Evolutionary conservation across 2,329 filamentous ascomycete genomes (phyloP), one percentile per base, ranked within the genome.

Genomic region (Venturia oleaginea): DNA sequence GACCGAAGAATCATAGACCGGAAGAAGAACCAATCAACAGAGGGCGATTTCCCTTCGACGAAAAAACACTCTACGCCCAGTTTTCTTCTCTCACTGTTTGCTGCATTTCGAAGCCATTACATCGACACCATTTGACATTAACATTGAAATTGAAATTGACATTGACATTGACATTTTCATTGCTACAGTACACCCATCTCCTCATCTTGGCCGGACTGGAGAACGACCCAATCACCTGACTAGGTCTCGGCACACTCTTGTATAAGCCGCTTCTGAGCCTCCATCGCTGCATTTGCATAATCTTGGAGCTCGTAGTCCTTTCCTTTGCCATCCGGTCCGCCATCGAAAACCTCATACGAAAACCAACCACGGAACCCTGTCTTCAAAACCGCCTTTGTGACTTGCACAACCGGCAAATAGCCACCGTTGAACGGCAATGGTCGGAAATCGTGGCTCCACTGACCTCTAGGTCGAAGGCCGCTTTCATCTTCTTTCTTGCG

Each of bases 361-460:
- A 90, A 82, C 83, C 84, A 90, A 0, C 82, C 83, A 51, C 83
- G 75, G 66, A 88, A 89, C 0, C 89, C 88, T 0, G 88, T 91
- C 64, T 77, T 77, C 32, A 91, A 71, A 1, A 92, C 87, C 2
- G 87, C 87, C 66, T 77, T 80, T 0, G 86, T 76, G 63, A 91
- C 85, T 59, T 86, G 83, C 13, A 81, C 78, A 30, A 90, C 82
- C 0, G 88, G 89, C 42, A 92, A 73, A 71, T 90, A 91, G 0
- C 89, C 89, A 0, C 86, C 86, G 65, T 86, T 81, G 68, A 84
- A 90, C 0, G 88, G 88, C 65, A 90, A 73, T 0, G 89, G 88
- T 27, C 89, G 77, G 67, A 84, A 87, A 67, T 86, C 85, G 73
- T 88, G 85, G 69, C 87, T 91, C 89, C 89, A 92, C 38, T 82